A percentile compares a stretch with the other conserved stretches of the same genome.
Conservation (phyloP, 179 eudicot genomes). For the Camellia oleifera region DNA sequence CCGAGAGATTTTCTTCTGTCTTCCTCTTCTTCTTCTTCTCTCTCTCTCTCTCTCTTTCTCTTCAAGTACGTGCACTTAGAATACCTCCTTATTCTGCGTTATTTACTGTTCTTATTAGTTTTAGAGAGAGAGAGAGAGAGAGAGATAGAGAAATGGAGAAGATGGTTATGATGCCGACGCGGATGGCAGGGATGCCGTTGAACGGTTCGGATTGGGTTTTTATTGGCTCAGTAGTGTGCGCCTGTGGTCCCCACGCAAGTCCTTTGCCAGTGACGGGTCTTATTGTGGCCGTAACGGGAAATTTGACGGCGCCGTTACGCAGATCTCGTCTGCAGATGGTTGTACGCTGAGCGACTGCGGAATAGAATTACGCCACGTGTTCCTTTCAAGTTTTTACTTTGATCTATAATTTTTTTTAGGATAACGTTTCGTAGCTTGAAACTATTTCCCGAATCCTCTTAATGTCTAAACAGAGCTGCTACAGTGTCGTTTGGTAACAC, state of each 20-base stretch:
- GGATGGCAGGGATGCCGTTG: constrained; percentile 22
- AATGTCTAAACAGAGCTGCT: no score
- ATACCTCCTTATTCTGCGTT: neutral
- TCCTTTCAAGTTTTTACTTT: neutral
- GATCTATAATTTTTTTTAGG: no score
- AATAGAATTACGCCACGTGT: constrained; percentile 15
- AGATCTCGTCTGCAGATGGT: constrained; percentile 16
- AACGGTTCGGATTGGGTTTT: constrained; percentile 21
- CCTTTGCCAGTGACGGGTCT: constrained; percentile 19
- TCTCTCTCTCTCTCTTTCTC: constrained; percentile 15
- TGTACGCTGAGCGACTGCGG: neutral
- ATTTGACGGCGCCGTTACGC: constrained; percentile 50
- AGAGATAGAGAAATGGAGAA: constrained; percentile 1
- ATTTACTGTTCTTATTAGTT: constrained; percentile 24
- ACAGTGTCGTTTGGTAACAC: no score
- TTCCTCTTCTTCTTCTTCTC: neutral
- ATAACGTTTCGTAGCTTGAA: no score
- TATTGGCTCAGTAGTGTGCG: constrained; percentile 4
- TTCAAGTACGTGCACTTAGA: constrained; percentile 13
- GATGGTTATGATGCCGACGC: constrained; percentile 21
- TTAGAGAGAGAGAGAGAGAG: constrained; percentile 28
- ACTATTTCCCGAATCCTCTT: no score
- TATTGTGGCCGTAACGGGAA: constrained; percentile 14
- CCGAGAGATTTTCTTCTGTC: neutral
- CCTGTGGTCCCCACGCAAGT: constrained; percentile 11